Base-by-base conservation (phyloP, 2,329 filamentous ascomycete species). In the Aspergillus caelatus region DNA sequence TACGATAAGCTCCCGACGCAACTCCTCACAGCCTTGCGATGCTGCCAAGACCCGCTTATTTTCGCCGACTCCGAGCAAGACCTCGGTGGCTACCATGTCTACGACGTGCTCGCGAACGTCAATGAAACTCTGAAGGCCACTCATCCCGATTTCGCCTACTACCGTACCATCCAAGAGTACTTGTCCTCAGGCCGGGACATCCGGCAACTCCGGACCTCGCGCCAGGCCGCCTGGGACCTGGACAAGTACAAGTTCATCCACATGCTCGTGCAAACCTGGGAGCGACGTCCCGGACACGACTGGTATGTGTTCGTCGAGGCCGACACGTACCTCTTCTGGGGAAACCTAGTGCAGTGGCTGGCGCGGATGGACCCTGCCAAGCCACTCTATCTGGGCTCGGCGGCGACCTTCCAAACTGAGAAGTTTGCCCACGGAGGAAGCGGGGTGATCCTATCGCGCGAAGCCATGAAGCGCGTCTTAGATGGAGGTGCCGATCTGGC, bases 241-340 rank as follows among this genome's bases (percentile, higher is more conserved):
- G 86, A 88, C 77, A 88, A 87, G 75, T 88, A 86, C 77, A 88
- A 88, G 74, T 87, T 86, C 71, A 77, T 87, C 53, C 85, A 87
- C 71, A 86, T 88, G 71, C 82, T 85, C 14, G 82, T 86, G 73
- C 85, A 86, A 74, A 74, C 83, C 0, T 87, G 82, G 68, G 70
- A 74, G 28, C 74, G 83, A 73, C 80, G 82, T 10, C 85, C 85
- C 11, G 70, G 79, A 62, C 82, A 82, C 62, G 83, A 87, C 67
- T 88, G 86, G 86, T 88, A 86, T 69, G 71, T 88, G 16, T 88
- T 86, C 65, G 79, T 88, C 65, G 86, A 88, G 59, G 84, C 84
- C 57, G 86, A 88, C 71, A 85, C 84, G 3, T 88, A 87, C 68
- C 79, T 87, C 5, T 75, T 85, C 30, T 86, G 83, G 82, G 76